Base-by-base conservation (phyloP, 1,139 yeast genomes). In the Pneumocystis carinii region DNA sequence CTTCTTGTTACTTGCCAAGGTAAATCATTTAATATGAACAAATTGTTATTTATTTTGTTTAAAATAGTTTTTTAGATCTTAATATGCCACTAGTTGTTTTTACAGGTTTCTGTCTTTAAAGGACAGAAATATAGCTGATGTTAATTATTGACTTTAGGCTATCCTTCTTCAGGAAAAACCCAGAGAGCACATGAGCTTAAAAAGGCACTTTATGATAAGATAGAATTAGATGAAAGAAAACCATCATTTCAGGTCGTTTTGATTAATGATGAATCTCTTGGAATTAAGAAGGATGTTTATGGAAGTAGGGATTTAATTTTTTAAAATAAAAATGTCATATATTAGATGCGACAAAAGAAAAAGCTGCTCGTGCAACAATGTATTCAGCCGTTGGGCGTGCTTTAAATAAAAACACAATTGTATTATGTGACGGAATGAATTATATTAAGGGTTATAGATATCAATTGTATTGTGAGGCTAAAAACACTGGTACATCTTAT, bases 401-500 rank as follows among this genome's bases (percentile, higher is more conserved):
- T 67, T 75, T 94, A 8, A 78, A 86, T 2, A 79, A 85, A 60
- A 78, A 80, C 37, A 85, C 82, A 38, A 79, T 92, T 60, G 97
- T 92, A 1, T 83, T 92, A 27, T 78, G 92, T 64, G 98, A 92
- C 73, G 82, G 94, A 1, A 77, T 90, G 71, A 85, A 90, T 32
- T 94, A 94, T 72, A 94, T 94, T 71, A 94, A 92, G 72, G 99
- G 99, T 0, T 90, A 90, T 72, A 78, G 98, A 66, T 92, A 94
- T 74, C 99, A 92, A 73, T 77, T 92, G 64, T 90, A 83, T 73
- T 90, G 97, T 73, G 98, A 92, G 72, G 92, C 96, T 55, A 90
- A 90, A 71, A 87, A 90, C 0, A 77, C 84, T 37, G 80, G 83
- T 19, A 90, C 97, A 0, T 86, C 94, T 1, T 87, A 88, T 68